Base-by-base conservation (phyloP, 306 rosid genomes). In the Senna siamea region DNA sequence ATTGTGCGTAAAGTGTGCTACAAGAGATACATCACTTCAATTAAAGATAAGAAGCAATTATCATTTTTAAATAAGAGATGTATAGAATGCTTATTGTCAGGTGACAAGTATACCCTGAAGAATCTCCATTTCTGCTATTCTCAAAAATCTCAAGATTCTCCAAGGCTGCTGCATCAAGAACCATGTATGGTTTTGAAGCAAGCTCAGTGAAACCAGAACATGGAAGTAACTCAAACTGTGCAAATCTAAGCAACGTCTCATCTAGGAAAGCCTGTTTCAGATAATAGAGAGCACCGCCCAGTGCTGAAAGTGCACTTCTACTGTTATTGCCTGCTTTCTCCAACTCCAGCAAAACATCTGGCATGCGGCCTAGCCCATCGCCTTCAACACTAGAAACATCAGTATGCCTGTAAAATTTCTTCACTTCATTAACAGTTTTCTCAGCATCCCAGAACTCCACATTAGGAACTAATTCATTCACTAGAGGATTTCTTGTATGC, bases 131-230 rank as follows among this genome's bases (percentile, higher is more conserved):
- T 83, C 90, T 84, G 87, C 87, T 85, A 80, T 94, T 91, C 80
- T 94, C 91, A 81, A 94, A 94, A 73, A 94, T 87, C 83, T 94
- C 98, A 80, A 94, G 98, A 78, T 89, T 94, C 86, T 94, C 98
- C 44, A 94, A 4, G 69, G 97, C 96, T 72, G 94, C 92, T 35
- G 97, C 92, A 76, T 94, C 97, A 80, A 94, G 95, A 84, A 94
- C 87, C 96, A 94, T 80, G 84, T 87, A 92, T 58, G 95, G 95
- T 73, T 89, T 94, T 75, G 96, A 85, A 69, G 82, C 78, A 38
- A 86, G 67, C 53, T 81, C 85, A 11, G 79, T 30, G 58, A 88
- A 83, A 71, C 89, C 91, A 86, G 92, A 81, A 74, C 83, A 84
- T 46, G 97, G 96, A 73, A 94, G 93, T 74, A 84, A 76, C 86